Percentiles rank a stretch among this genome's conserved stretches.
phyloP scores from a whole-genome alignment of 306 rosid species.

The Cucumis sativus region DNA sequence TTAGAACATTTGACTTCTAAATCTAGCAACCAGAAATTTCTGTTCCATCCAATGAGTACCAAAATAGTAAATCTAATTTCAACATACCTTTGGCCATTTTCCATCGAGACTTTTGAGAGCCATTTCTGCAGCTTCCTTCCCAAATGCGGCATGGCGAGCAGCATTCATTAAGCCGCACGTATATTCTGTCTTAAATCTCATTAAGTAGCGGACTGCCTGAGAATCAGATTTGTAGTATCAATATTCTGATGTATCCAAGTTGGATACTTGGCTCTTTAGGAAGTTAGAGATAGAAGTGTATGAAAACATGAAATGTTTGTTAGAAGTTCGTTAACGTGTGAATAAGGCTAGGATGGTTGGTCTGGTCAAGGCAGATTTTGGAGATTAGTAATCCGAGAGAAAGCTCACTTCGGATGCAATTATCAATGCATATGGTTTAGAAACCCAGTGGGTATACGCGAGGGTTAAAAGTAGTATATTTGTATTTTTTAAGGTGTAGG shows the following conservation, averaged over 20 bases:
- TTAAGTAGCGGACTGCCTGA: conserved; percentile 83
- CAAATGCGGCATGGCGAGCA: conserved; percentile 78
- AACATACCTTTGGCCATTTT: conserved; percentile 60
- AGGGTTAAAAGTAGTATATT: neutral
- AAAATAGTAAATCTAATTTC: neutral
- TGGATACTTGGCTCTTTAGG: neutral
- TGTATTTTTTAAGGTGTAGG: neutral
- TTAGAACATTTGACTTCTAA: neutral
- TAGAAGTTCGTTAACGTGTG: neutral
- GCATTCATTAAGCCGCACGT: conserved; percentile 57
- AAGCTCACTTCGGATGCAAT: neutral
- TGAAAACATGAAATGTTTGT: neutral
- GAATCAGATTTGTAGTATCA: neutral
- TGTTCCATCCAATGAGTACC: neutral
- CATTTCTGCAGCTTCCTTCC: conserved; percentile 64
- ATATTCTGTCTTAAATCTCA: conserved; percentile 82
- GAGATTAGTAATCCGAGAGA: neutral
- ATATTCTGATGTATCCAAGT: neutral
- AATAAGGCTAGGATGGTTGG: neutral
- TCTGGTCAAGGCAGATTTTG: neutral
- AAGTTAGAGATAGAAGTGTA: neutral
- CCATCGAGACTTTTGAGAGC: conserved; percentile 35
- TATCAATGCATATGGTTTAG: neutral
- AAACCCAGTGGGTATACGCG: neutral
- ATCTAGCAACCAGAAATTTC: neutral